Evolutionary conservation across 2,329 filamentous ascomycete species (phyloP).

Genomic region (Colletotrichum falcatum): DNA sequence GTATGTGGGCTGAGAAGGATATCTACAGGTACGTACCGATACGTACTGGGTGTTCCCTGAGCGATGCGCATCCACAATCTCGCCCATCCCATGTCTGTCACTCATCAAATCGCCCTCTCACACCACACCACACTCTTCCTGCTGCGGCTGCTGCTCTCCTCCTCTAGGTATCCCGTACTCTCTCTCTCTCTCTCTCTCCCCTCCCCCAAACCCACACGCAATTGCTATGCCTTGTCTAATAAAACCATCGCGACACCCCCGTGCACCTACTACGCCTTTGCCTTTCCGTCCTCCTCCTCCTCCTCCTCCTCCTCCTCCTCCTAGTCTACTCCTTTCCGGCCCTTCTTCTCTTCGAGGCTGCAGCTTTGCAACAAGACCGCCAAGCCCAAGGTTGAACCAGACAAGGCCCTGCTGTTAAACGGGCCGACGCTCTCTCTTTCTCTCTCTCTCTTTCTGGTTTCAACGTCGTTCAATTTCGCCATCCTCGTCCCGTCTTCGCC

Average conservation of each 20-base stretch:
- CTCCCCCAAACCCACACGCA: constrained; percentile 19
- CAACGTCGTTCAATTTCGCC: constrained; percentile 24
- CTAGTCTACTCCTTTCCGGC: constrained; percentile 1
- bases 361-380: constrained; percentile 20
- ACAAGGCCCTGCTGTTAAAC: constrained; percentile 29
- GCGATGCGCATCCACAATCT: constrained; percentile 31
- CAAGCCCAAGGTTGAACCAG: constrained; percentile 35
- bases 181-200: constrained; percentile 30
- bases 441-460: constrained; percentile 28
- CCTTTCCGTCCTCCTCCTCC: not conserved
- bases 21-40: not conserved
- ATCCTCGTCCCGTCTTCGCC: constrained; percentile 23
- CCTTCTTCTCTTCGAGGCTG: constrained; percentile 29
- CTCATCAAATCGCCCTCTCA: constrained; percentile 27
- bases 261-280: constrained; percentile 8
- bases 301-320: not conserved
- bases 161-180: constrained; percentile 29
- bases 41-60: constrained; percentile 17
- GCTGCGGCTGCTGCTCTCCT: not conserved
- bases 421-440: constrained; percentile 2
- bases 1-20: no score
- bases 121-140: constrained; percentile 9
- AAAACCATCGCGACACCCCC: constrained; percentile 40
- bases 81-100: constrained; percentile 36
- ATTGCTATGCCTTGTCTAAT: constrained; percentile 25